These are phyloP conservation scores for Apiotrichum laibachii DNA, from an alignment of 1,284 basidiomycete genomes.

Conservation along the genomic window DNA sequence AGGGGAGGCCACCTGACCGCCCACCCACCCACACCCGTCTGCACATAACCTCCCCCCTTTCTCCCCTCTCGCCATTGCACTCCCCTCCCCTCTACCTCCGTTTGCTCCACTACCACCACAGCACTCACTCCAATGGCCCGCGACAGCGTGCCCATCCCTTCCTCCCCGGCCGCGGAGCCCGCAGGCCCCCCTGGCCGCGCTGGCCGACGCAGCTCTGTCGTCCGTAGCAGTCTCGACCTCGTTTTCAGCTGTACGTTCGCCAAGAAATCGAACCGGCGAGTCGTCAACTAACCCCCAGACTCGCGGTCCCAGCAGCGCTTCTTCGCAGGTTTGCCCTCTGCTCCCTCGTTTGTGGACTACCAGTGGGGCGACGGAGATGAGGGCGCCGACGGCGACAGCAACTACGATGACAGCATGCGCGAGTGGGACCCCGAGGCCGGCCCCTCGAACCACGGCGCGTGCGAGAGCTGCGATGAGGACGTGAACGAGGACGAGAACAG, in stretches of 20 bases:
- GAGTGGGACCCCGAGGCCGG: constrained; percentile 27
- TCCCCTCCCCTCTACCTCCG: not conserved
- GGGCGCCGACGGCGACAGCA: constrained; percentile 3
- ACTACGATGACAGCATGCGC: constrained; percentile 6
- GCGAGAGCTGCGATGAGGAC: constrained; percentile 21
- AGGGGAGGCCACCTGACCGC: too few species aligned
- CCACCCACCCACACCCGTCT: not conserved
- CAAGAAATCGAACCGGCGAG: not conserved
- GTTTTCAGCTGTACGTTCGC: constrained; percentile 49
- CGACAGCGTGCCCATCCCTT: constrained; percentile 20
- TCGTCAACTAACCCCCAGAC: constrained; percentile 28
- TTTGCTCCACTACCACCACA: not conserved
- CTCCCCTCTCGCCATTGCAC: not conserved
- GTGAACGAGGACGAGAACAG: constrained; percentile 22
- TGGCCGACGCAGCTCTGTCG: constrained; percentile 18
- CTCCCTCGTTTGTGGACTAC: constrained; percentile 47
- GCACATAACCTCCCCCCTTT: too few species aligned
- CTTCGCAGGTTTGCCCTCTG: constrained; percentile 39
- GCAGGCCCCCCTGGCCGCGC: not conserved
- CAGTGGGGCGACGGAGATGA: constrained; percentile 19
- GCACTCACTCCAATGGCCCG: constrained; percentile 6
- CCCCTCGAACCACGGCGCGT: constrained; percentile 2
- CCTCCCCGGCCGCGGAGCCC: not conserved
- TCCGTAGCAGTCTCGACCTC: constrained; percentile 47
- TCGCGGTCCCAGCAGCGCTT: constrained; percentile 49